These are phyloP conservation scores for Cucurbita ficifolia DNA, from an alignment of 306 rosid species.

Conservation along the genomic window DNA sequence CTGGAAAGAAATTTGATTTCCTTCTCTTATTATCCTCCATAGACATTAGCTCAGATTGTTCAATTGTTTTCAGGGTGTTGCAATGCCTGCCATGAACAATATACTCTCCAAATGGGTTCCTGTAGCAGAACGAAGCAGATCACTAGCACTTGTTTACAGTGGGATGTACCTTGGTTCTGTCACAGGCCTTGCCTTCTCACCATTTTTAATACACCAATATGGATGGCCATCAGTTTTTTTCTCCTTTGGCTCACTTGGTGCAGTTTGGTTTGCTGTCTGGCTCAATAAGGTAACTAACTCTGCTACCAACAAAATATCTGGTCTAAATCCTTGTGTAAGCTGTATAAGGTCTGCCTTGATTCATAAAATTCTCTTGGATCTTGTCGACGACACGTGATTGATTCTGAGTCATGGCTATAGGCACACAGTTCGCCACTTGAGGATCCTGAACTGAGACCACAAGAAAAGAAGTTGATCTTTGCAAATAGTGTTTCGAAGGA, in stretches of 20 bases:
- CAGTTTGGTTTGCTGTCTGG: constrained; percentile 76
- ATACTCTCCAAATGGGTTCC: constrained; percentile 96
- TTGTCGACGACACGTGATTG: background rate
- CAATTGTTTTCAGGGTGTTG: constrained; percentile 61
- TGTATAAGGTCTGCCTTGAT: background rate
- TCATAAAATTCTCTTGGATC: background rate
- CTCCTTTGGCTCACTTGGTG: constrained; percentile 94
- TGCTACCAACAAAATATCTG: background rate
- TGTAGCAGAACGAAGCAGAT: constrained; percentile 91
- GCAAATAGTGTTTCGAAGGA: constrained; percentile 46
- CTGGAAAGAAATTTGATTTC: background rate
- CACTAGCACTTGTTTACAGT: constrained; percentile 86
- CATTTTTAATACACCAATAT: constrained; percentile 66
- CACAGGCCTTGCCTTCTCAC: constrained; percentile 94
- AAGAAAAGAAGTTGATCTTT: constrained; percentile 66
- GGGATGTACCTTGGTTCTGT: constrained; percentile 99
- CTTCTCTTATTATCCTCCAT: background rate
- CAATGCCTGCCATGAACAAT: constrained; percentile 99
- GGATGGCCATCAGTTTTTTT: constrained; percentile 99
- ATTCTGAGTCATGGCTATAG: constrained; percentile 23
- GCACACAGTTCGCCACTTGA: constrained; percentile 92
- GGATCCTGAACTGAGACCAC: constrained; percentile 72
- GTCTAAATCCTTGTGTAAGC: background rate
- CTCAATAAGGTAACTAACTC: constrained; percentile 45
- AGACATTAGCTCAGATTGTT: background rate